phyloP scores from a whole-genome alignment of 352 stramenopile genomes.

The Phytophthora capsici region DNA sequence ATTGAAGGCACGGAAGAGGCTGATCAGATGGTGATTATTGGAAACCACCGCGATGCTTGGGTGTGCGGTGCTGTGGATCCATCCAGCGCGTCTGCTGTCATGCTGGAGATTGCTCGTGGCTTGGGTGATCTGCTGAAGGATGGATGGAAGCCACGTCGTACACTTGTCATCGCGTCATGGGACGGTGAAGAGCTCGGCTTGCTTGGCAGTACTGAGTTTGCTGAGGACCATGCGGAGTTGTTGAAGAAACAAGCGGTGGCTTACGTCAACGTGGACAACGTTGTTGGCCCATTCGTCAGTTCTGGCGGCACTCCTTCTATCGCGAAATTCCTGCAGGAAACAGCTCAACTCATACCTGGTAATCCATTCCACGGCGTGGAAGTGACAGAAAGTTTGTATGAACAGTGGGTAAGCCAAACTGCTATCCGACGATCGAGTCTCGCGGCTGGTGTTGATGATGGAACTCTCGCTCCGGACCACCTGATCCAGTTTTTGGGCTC shows the following conservation, averaged over 20 bases:
- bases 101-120: constrained; percentile 86
- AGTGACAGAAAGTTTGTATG: constrained; percentile 40
- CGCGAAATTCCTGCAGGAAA: constrained; percentile 55
- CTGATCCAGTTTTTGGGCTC: constrained; percentile 67
- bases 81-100: constrained; percentile 74
- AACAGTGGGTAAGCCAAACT: constrained; percentile 47
- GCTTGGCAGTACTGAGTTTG: constrained; percentile 72
- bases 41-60: constrained; percentile 93
- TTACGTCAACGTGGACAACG: constrained; percentile 88
- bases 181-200: constrained; percentile 84
- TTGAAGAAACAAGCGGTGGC: constrained; percentile 61
- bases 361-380: constrained; percentile 39
- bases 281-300: constrained; percentile 57
- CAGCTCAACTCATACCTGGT: constrained; percentile 57
- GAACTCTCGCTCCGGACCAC: constrained; percentile 53
- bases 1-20: constrained; percentile 68
- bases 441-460: constrained; percentile 18
- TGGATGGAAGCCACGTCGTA: constrained; percentile 82
- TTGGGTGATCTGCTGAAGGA: constrained; percentile 66
- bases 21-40: constrained; percentile 83
- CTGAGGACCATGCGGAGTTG: constrained; percentile 62
- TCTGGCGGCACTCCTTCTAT: constrained; percentile 66
- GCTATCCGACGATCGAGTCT: constrained; percentile 19
- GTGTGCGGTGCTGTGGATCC: constrained; percentile 63
- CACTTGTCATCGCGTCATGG: constrained; percentile 85